Percentiles rank a stretch among this genome's conserved stretches.
These are phyloP conservation scores for Phoenix dactylifera DNA, from an alignment of 176 grass and related monocot genomes.

Conservation along the genomic window DNA sequence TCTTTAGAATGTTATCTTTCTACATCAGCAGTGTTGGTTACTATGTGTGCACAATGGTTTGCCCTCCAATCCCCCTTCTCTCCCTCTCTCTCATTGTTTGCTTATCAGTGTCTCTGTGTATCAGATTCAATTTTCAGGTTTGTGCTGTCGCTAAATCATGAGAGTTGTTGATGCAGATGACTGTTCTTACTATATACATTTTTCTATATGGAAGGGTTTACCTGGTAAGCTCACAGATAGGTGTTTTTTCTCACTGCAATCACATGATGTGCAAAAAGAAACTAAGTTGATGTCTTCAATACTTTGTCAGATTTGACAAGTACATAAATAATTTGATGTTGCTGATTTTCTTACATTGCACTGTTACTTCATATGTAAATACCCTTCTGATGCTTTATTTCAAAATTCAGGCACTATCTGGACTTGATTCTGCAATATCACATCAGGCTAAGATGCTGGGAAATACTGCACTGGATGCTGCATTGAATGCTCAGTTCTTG, in stretches of 20 bases:
- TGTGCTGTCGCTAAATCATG: background rate
- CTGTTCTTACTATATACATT: conserved; percentile 43
- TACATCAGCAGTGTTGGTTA: conserved; percentile 92
- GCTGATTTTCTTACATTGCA: no score
- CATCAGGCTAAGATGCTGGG: conserved; percentile 46
- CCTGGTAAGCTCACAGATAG: conserved; percentile 18
- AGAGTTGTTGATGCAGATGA: conserved; percentile 25
- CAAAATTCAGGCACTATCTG: conserved; percentile 74
- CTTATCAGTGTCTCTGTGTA: background rate
- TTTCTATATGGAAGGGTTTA: conserved; percentile 45
- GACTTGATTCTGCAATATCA: conserved; percentile 73
- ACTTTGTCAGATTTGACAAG: no score
- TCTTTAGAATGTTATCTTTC: conserved; percentile 96
- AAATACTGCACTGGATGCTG: conserved; percentile 83
- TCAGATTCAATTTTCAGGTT: background rate
- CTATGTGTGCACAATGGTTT: conserved; percentile 95
- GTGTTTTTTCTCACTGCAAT: no score
- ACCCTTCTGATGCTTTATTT: no score
- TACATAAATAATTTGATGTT: no score
- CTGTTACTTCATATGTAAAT: no score
- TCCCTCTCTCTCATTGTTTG: background rate
- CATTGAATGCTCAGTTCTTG: conserved; percentile 92
- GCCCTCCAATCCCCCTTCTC: background rate
- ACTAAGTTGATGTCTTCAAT: no score
- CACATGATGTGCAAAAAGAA: no score